Evolutionary conservation across 2,329 filamentous ascomycete species (phyloP).

Genomic region (Aaosphaeria pasadenensis): DNA sequence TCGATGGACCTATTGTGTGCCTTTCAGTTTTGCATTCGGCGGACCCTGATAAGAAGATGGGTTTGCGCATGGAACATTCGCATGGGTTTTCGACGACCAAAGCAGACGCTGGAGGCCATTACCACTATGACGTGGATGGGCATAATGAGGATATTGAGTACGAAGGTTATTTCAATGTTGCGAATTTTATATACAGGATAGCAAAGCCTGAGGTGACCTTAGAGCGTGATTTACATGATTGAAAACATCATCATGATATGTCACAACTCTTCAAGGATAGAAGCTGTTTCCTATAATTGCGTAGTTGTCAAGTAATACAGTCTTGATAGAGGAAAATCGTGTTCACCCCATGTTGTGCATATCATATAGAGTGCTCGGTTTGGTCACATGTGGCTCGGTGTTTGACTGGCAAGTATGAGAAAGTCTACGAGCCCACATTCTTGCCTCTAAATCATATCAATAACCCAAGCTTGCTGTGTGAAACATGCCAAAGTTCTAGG

Average conservation of each 20-base stretch:
- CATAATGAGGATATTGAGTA: slow-evolving; percentile 45
- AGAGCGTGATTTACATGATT: not conserved
- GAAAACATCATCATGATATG: not conserved
- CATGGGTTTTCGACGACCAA: slow-evolving; percentile 42
- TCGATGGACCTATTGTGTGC: slow-evolving; percentile 12
- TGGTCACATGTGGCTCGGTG: too few species aligned
- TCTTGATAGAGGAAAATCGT: too few species aligned
- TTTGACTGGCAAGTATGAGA: too few species aligned
- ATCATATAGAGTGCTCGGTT: too few species aligned
- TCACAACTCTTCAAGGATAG: too few species aligned
- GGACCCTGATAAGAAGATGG: slow-evolving; percentile 37
- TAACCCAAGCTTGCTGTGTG: too few species aligned
- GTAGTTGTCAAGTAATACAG: too few species aligned
- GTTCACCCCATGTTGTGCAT: too few species aligned
- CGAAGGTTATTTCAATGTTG: slow-evolving; percentile 47
- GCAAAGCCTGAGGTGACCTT: slow-evolving; percentile 17
- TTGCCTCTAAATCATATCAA: too few species aligned
- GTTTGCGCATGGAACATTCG: slow-evolving; percentile 48
- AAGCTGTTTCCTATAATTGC: too few species aligned
- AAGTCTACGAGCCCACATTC: too few species aligned
- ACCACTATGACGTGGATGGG: slow-evolving; percentile 25
- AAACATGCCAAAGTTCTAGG: too few species aligned
- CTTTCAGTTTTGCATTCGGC: slow-evolving; percentile 22
- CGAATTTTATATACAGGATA: slow-evolving; percentile 40
- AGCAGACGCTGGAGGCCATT: slow-evolving; percentile 42